A percentile compares a stretch with the other conserved stretches of the same genome.
These are phyloP conservation scores for Datura wrightii DNA, from an alignment of 257 asterid genomes.

Conservation along the genomic window DNA sequence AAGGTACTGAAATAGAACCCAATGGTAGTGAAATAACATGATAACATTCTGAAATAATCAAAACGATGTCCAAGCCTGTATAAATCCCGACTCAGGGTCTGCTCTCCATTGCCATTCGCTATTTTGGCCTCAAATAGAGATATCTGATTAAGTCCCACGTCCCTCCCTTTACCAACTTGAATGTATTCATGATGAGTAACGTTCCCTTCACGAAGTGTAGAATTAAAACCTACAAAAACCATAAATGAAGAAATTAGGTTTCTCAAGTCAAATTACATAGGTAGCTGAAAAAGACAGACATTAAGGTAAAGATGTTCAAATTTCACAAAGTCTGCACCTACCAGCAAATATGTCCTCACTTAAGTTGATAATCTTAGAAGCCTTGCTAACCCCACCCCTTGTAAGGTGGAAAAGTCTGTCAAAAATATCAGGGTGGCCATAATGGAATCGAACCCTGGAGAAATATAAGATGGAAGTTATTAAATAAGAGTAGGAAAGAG, in stretches of 20 bases:
- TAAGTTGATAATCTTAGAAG: constrained; percentile 89
- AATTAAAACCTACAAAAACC: constrained; percentile 77
- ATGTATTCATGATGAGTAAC: constrained; percentile 98
- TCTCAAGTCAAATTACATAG: background rate
- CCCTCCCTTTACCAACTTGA: constrained; percentile 99
- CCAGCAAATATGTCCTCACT: constrained; percentile 99
- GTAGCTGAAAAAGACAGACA: background rate
- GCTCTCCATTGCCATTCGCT: constrained; percentile 98
- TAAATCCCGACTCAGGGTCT: constrained; percentile 91
- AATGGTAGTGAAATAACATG: constrained; percentile 95
- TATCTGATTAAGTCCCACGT: constrained; percentile 97
- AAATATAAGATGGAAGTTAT: constrained; percentile 15
- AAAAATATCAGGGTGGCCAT: constrained; percentile 98
- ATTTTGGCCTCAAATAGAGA: constrained; percentile 97
- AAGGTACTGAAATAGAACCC: constrained; percentile 97
- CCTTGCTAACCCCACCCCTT: constrained; percentile 97
- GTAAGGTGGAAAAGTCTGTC: constrained; percentile 97
- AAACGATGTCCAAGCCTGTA: constrained; percentile 99
- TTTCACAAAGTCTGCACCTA: constrained; percentile 36
- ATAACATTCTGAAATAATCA: constrained; percentile 90
- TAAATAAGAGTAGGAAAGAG: background rate
- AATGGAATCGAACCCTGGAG: constrained; percentile 95
- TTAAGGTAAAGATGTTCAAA: background rate
- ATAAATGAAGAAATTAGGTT: constrained; percentile 18
- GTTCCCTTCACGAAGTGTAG: constrained; percentile 97